Base-by-base conservation (phyloP, 2,329 filamentous ascomycete genomes). In the Alternaria incomplexa region DNA sequence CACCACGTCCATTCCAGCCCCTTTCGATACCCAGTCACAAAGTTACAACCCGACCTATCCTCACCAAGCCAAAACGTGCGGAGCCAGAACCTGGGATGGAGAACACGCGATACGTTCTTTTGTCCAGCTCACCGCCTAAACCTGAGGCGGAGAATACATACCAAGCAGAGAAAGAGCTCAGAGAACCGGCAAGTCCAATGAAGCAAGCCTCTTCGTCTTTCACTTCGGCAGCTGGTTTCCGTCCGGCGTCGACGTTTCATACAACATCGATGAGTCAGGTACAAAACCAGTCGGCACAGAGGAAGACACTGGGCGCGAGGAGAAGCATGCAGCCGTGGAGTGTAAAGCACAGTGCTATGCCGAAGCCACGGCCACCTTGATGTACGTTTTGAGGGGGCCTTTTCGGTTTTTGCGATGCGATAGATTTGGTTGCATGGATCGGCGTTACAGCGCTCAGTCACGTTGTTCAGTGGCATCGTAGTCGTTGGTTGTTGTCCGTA, bases 261-360 rank as follows among this genome's bases (percentile, higher is more conserved):
- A 80, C 74, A 0, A 84, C 83, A 3, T 81, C 81, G 5, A 77
- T 83, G 71, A 74, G 58, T 17, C 63, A 71, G 50, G 57, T 77
- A 55, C 70, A 74, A 45, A 71, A 56, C 45, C 69, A 72, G 11
- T 56, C 68, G 53, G 73, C 70, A 32, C 78, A 74, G 52, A 81
- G 81, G 65, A 83, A 77, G 69, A 86, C 84, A n/a, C 65, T 87
- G 58, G 86, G 86, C 2, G 79, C 85, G 62, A 79, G 83, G 61
- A 76, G 83, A 56, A 83, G 80, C 56, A 81, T 87, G 79, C 81
- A 85, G 64, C 83, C 83, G 3, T 87, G 85, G 85, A 81, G 73
- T 57, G 78, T 78, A n/a, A 80, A 80, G 56, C 68, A 74, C 52
- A 72, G 46, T 50, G 64, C 69, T n/a, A 73, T 71, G 64, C 77